Conservation (phyloP, 331 rosid species). For the Malus hybrid region DNA sequence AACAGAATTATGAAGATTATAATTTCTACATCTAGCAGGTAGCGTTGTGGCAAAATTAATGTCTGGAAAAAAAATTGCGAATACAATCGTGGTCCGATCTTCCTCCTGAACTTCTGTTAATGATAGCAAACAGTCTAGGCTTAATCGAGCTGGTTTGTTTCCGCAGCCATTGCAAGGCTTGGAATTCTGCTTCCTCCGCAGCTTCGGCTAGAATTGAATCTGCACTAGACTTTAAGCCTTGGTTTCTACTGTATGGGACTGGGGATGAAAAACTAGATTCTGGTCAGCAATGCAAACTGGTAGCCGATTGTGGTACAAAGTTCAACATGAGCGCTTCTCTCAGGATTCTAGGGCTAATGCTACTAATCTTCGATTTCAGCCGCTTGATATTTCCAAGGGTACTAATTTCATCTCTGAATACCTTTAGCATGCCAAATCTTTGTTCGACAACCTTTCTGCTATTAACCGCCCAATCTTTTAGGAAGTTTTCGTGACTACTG, state of each 20-base stretch:
- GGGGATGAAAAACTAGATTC: background rate
- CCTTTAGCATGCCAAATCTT: too few relatives aligned
- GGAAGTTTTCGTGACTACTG: too few relatives aligned
- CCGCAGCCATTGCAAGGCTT: conserved; percentile 14
- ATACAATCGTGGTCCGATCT: conserved; percentile 1
- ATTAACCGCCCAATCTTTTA: too few relatives aligned
- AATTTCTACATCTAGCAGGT: too few relatives aligned
- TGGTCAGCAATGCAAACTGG: background rate
- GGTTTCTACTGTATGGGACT: conserved; percentile 12
- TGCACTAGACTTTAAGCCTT: background rate
- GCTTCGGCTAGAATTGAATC: conserved; percentile 2
- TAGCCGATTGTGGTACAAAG: background rate
- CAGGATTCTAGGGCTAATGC: too few relatives aligned
- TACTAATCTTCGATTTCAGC: too few relatives aligned
- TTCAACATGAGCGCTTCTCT: background rate
- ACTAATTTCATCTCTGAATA: too few relatives aligned
- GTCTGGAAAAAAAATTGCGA: background rate
- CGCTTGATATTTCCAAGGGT: too few relatives aligned
- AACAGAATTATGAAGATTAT: too few relatives aligned
- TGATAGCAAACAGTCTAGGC: conserved; percentile 3
- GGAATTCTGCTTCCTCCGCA: conserved; percentile 4
- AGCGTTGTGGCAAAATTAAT: too few relatives aligned
- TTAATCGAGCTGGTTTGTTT: conserved; percentile 8
- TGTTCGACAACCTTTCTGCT: too few relatives aligned
- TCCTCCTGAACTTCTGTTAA: conserved; percentile 11